phyloP scores from a whole-genome alignment of 2,329 filamentous ascomycete species.

The Aspergillus sojae region DNA sequence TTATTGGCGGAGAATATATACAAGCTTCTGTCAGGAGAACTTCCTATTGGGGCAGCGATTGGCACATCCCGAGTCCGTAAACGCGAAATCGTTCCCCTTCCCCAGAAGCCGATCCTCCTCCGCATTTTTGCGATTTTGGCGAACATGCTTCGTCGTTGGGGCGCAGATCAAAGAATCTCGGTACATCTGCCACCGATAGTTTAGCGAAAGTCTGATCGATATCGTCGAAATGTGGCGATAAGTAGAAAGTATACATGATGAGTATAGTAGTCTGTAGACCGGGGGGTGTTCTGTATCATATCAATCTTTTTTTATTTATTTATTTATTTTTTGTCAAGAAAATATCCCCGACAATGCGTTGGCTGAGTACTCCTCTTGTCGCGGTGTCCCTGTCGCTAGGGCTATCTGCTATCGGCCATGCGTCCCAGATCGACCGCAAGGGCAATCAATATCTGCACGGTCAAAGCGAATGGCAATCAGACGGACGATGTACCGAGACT shows the following conservation, averaged over 20 bases:
- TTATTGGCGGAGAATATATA: conserved; percentile 22
- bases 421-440: conserved; percentile 9
- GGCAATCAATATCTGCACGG: conserved; percentile 40
- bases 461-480: conserved; percentile 41
- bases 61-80: not conserved
- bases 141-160: not conserved
- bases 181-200: not conserved
- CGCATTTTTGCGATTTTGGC: not conserved
- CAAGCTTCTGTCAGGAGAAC: not conserved
- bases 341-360: not conserved
- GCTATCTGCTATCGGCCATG: conserved; percentile 5
- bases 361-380: not conserved
- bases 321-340: too few relatives aligned
- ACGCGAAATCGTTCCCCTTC: not conserved
- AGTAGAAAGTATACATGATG: not conserved
- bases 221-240: not conserved
- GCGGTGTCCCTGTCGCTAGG: conserved; percentile 2
- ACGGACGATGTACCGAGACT: conserved; percentile 47
- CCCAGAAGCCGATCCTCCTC: not conserved
- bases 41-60: conserved; percentile 1
- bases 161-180: not conserved
- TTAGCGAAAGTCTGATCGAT: not conserved
- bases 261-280: not conserved
- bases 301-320: not conserved
- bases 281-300: not conserved